phyloP scores from a whole-genome alignment of 2,329 filamentous ascomycete genomes.

The Fusarium temperatum region DNA sequence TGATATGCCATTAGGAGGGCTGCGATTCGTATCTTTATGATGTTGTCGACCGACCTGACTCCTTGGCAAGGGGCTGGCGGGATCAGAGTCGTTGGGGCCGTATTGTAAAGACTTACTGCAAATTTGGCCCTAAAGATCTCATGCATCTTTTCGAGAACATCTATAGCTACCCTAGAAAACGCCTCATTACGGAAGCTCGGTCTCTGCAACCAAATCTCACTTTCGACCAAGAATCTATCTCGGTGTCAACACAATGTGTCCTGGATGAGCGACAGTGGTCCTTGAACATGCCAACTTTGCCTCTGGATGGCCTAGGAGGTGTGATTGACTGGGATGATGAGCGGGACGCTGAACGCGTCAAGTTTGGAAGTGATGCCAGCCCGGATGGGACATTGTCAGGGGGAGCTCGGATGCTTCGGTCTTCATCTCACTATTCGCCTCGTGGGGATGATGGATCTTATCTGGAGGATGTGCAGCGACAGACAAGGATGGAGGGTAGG shows the following conservation, averaged over 20 bases:
- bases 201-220: constrained; percentile 54
- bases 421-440: constrained; percentile 51
- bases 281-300: constrained; percentile 43
- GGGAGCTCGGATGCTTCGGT: constrained; percentile 42
- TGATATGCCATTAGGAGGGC: constrained; percentile 24
- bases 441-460: constrained; percentile 52
- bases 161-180: constrained; percentile 56
- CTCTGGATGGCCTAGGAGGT: constrained; percentile 49
- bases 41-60: constrained; percentile 41
- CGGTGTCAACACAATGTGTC: constrained; percentile 50
- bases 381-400: constrained; percentile 49
- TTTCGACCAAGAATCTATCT: constrained; percentile 57
- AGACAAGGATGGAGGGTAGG: constrained; percentile 31
- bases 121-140: constrained; percentile 60
- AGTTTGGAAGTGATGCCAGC: constrained; percentile 49
- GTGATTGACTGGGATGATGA: constrained; percentile 54
- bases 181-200: constrained; percentile 55
- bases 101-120: constrained; percentile 57
- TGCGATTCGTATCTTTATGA: constrained; percentile 38
- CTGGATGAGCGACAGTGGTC: constrained; percentile 51
- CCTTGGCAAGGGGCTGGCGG: constrained; percentile 47
- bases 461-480: constrained; percentile 42
- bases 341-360: constrained; percentile 45
- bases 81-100: constrained; percentile 51
- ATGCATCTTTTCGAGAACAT: constrained; percentile 58